These are phyloP conservation scores for Juncus inflexus DNA, from an alignment of 176 grass and related monocot genomes.

Conservation along the genomic window DNA sequence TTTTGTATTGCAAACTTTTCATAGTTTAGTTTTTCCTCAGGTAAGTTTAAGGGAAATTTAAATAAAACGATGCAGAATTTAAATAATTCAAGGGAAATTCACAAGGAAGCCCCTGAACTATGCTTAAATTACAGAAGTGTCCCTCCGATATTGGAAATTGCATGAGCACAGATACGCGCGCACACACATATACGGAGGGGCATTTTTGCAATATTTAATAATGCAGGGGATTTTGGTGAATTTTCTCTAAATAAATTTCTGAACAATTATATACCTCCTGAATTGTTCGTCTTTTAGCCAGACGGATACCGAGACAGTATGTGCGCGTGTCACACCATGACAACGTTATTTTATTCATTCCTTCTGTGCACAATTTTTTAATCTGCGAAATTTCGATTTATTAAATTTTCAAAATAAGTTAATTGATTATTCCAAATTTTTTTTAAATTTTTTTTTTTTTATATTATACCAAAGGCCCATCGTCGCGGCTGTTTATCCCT, in stretches of 20 bases:
- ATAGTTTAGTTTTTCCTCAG: too few relatives aligned
- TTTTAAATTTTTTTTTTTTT: too few relatives aligned
- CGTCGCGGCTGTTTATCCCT: conserved; percentile 57
- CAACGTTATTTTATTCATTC: conserved; percentile 55
- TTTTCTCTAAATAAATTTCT: background rate
- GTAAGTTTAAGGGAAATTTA: too few relatives aligned
- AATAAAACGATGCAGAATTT: too few relatives aligned
- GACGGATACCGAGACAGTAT: conserved; percentile 58
- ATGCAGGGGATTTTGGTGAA: too few relatives aligned
- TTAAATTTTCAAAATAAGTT: conserved; percentile 12
- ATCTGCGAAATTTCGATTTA: conserved; percentile 34
- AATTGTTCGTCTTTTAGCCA: conserved; percentile 35
- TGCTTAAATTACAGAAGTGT: too few relatives aligned
- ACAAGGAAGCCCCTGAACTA: too few relatives aligned
- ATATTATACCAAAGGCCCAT: conserved; percentile 47
- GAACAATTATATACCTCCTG: conserved; percentile 31
- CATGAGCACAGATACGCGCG: too few relatives aligned
- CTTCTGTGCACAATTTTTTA: conserved; percentile 41
- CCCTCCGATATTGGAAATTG: too few relatives aligned
- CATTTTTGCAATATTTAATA: too few relatives aligned
- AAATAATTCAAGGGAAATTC: background rate
- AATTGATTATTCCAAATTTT: background rate
- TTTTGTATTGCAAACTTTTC: too few relatives aligned
- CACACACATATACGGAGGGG: too few relatives aligned
- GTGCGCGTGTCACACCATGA: conserved; percentile 43